Evolutionary conservation across 2,329 filamentous ascomycete species (phyloP).

Genomic region (Thielaviopsis populi): DNA sequence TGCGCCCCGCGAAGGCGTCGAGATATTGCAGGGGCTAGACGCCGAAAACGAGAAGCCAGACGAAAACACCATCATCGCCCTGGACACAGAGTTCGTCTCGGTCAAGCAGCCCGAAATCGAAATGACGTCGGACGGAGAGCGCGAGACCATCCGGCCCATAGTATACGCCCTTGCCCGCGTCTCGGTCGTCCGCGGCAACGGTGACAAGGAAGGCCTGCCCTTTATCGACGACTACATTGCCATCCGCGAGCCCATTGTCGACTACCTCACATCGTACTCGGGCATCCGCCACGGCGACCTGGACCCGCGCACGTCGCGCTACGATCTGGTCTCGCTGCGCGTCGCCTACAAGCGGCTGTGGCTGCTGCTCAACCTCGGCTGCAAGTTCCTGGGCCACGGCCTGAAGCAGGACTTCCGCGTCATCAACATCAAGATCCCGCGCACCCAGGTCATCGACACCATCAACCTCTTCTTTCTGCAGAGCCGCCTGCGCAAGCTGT

Average conservation of each 20-base stretch:
- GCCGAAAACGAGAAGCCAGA: conserved; percentile 48
- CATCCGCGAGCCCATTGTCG: conserved; percentile 79
- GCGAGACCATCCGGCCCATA: conserved; percentile 80
- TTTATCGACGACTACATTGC: conserved; percentile 98
- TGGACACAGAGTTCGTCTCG: conserved; percentile 94
- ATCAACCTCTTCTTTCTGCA: conserved; percentile 81
- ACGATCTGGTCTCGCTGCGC: conserved; percentile 77
- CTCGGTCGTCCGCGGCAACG: conserved; percentile 71
- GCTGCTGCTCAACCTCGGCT: conserved; percentile 87
- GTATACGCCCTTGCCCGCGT: conserved; percentile 86
- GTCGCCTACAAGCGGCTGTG: conserved; percentile 95
- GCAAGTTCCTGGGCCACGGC: conserved; percentile 85
- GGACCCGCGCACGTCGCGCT: conserved; percentile 59
- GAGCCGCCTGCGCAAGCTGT: conserved; percentile 68
- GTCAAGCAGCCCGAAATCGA: conserved; percentile 88
- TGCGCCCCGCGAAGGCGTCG: conserved; percentile 23
- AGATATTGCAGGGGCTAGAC: conserved; percentile 46
- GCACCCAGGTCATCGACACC: conserved; percentile 81
- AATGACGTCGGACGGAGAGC: conserved; percentile 84
- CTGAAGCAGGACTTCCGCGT: conserved; percentile 92
- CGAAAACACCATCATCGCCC: conserved; percentile 61
- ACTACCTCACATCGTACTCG: conserved; percentile 89
- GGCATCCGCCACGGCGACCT: conserved; percentile 79
- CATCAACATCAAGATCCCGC: conserved; percentile 93
- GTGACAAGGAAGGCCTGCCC: conserved; percentile 61